Percentiles rank a stretch among this genome's conserved stretches.
phyloP scores from a whole-genome alignment of 2,329 filamentous ascomycete species.

The Fusarium citri region DNA sequence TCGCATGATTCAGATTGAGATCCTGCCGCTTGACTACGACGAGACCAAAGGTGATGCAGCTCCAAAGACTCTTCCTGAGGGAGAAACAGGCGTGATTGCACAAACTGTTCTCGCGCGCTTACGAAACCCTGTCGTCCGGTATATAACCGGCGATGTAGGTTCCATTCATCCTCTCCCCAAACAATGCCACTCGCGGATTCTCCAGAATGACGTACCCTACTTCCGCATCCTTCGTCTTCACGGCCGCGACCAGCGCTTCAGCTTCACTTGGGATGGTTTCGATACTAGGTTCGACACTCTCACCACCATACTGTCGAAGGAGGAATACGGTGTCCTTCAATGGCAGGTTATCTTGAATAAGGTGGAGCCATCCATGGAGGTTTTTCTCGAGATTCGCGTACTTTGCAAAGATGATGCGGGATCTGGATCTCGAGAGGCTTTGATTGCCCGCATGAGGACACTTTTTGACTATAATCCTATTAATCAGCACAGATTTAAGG shows the following conservation, averaged over 20 bases:
- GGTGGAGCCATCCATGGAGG: constrained; percentile 43
- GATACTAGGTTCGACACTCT: constrained; percentile 54
- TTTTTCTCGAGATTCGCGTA: constrained; percentile 44
- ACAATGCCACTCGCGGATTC: constrained; percentile 18
- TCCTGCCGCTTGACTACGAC: constrained; percentile 45
- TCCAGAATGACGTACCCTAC: constrained; percentile 39
- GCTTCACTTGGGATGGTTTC: constrained; percentile 55
- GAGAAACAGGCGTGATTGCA: constrained; percentile 53
- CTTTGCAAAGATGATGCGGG: constrained; percentile 27
- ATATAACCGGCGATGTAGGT: constrained; percentile 57
- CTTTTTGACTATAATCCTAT: constrained; percentile 43
- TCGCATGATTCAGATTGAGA: constrained; percentile 52
- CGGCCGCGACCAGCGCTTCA: constrained; percentile 57
- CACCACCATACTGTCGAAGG: constrained; percentile 36
- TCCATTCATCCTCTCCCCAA: constrained; percentile 53
- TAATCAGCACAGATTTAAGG: constrained; percentile 48
- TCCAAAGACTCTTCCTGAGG: constrained; percentile 42
- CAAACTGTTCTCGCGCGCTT: constrained; percentile 57
- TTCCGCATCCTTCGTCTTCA: constrained; percentile 53
- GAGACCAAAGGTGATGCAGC: neutral
- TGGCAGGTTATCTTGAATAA: constrained; percentile 56
- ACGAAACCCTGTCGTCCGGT: constrained; percentile 58
- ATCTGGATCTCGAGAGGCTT: constrained; percentile 20
- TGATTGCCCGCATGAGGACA: constrained; percentile 35
- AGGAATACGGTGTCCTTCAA: constrained; percentile 51